Evolutionary conservation across 2,329 filamentous ascomycete species (phyloP), one percentile per base, ranked within the genome.

Genomic region (Aspergillus fumigatiaffinis): DNA sequence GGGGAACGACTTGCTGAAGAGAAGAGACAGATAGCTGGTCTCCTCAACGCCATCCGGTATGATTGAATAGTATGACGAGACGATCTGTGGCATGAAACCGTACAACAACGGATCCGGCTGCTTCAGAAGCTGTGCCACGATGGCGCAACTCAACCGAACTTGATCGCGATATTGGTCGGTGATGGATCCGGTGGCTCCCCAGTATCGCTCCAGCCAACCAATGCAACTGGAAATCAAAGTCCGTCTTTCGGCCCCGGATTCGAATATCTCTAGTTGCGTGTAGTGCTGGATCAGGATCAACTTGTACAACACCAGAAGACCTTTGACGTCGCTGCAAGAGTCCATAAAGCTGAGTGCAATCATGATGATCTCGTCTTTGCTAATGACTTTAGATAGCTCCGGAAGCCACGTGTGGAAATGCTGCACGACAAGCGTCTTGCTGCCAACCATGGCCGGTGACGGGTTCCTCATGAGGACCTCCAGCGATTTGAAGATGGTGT

Each of bases 401-500:
- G 94, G 93, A n/a, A 99, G 79, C 94, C 94, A 99, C 0, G 90
- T 90, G 70, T 97, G 93, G 72, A 97, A 96, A 72, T 97, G 91
- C 73, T 99, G 94, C 12, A 97, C 92, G 2, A 95, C 87, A 51
- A 99, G 79, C 0, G 94, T 97, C 76, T 99, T 96, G 61, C 90
- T 97, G 35, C 94, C 94, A 14, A 97, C 90, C 25, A 97, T 79
- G 20, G 92, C 87, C 0, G 94, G 90, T 2, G 91, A 89, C 1
- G 87, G 82, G 71, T 91, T 96, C 59, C 87, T 86, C 91, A 99
- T 97, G 76, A 99, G 84, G 17, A 84, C 82, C 74, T 97, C 92
- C 25, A 99, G 81, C 1, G 91, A 89, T 70, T 92, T 92, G 79
- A 97, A 97, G 41, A 97, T 91, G 35, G 84, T 87, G 60, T 91